Percentiles rank a stretch among this genome's conserved stretches.
phyloP scores from a whole-genome alignment of 495 filamentous ascomycete species.

The Saxophila tyrrhenica region DNA sequence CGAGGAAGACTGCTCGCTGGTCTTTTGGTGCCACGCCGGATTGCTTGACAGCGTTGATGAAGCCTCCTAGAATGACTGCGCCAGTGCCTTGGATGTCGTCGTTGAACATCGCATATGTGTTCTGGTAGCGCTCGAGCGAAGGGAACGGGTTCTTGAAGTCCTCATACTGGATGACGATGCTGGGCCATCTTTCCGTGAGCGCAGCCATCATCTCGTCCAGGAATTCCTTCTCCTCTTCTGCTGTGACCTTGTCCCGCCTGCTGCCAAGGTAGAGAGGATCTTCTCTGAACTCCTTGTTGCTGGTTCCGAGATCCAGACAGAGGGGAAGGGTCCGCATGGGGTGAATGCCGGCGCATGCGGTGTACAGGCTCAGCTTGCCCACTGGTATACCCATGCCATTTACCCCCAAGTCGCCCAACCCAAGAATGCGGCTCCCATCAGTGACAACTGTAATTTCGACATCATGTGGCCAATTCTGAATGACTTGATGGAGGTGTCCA shows the following conservation, averaged over 20 bases:
- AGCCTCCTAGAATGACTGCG: conserved; percentile 85
- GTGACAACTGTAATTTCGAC: conserved; percentile 96
- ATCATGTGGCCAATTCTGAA: conserved; percentile 82
- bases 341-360: conserved; percentile 90
- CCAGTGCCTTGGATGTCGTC: conserved; percentile 98
- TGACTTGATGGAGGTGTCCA: conserved; percentile 68
- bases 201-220: conserved; percentile 97
- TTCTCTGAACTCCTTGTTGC: conserved; percentile 74
- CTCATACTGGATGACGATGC: conserved; percentile 95
- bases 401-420: conserved; percentile 88
- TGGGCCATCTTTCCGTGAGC: conserved; percentile 73
- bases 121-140: conserved; percentile 76
- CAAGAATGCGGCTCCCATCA: conserved; percentile 91
- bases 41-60: conserved; percentile 89
- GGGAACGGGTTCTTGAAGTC: conserved; percentile 98
- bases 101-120: conserved; percentile 90
- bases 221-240: conserved; percentile 80
- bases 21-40: conserved; percentile 76
- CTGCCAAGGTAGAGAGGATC: conserved; percentile 93
- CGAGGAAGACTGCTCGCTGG: conserved; percentile 91
- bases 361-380: conserved; percentile 84
- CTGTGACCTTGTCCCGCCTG: conserved; percentile 64
- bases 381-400: conserved; percentile 98
- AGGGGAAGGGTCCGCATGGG: conserved; percentile 85
- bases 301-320: conserved; percentile 82